Evolutionary conservation across 257 asterid genomes (phyloP).

Genomic region (Verbascum thapsus): DNA sequence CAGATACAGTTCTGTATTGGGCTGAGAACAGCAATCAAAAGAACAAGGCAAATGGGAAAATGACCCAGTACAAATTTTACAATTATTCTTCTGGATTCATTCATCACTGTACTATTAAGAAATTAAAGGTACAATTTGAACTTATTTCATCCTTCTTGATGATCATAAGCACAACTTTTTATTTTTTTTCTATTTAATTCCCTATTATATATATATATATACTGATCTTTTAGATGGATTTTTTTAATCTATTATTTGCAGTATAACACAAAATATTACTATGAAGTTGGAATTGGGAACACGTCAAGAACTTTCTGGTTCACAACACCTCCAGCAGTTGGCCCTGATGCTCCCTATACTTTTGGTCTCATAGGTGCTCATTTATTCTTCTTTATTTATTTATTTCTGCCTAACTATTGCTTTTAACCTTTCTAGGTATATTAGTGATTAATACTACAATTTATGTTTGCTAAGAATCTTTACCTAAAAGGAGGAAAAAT

Average conservation of each 20-base stretch:
- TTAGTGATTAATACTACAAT: constrained; percentile 2
- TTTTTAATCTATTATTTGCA: constrained; percentile 28
- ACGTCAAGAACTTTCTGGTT: constrained; percentile 72
- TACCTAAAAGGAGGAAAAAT: too few relatives aligned
- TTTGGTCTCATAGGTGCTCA: constrained; percentile 83
- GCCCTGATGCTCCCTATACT: constrained; percentile 86
- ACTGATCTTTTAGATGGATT: constrained; percentile 1
- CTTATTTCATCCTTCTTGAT: neutral
- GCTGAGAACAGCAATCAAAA: constrained; percentile 44
- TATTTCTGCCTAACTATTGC: neutral
- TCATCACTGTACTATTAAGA: constrained; percentile 60
- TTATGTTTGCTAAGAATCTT: neutral
- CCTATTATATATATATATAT: too few relatives aligned
- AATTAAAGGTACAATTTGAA: constrained; percentile 48
- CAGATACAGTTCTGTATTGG: constrained; percentile 62
- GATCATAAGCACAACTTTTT: too few relatives aligned
- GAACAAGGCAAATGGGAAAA: constrained; percentile 42
- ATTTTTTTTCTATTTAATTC: neutral
- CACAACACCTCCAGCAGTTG: constrained; percentile 71
- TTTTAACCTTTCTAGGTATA: neutral
- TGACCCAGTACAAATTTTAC: constrained; percentile 54
- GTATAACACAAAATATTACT: constrained; percentile 79
- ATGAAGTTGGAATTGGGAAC: constrained; percentile 62
- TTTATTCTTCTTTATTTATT: neutral
- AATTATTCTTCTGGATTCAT: constrained; percentile 85